Evolutionary conservation across 176 grass and related monocot genomes (phyloP).

Genomic region (Otatea glauca): DNA sequence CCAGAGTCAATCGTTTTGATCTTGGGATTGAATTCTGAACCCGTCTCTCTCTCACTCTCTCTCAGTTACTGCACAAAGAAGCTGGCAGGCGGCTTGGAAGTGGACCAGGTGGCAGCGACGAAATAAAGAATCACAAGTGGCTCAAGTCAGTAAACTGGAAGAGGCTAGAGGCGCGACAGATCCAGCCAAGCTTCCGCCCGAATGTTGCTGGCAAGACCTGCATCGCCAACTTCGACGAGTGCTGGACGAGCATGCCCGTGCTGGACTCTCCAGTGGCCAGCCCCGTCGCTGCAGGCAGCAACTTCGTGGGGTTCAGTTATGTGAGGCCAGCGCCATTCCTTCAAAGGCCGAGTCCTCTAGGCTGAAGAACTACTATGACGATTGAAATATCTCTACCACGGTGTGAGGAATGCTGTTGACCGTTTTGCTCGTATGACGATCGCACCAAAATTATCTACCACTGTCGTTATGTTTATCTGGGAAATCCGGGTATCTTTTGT

Average conservation of each 20-base stretch:
- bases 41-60: not conserved
- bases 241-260: constrained; percentile 91
- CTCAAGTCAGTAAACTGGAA: constrained; percentile 95
- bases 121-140: constrained; percentile 97
- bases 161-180: constrained; percentile 72
- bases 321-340: constrained; percentile 67
- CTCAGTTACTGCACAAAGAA: constrained; percentile 91
- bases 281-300: constrained; percentile 63
- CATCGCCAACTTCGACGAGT: constrained; percentile 82
- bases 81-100: constrained; percentile 72
- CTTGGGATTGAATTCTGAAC: constrained; percentile 13
- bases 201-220: constrained; percentile 83
- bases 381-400: not conserved
- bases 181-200: constrained; percentile 90
- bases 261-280: constrained; percentile 84
- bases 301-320: constrained; percentile 88
- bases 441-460: not conserved
- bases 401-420: not conserved
- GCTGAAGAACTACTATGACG: constrained; percentile 30
- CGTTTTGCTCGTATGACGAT: not conserved
- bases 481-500: not conserved
- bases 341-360: constrained; percentile 74
- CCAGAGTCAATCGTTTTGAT: not conserved
- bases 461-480: not conserved
- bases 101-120: constrained; percentile 60